These are phyloP conservation scores for Notholithocarpus densiflorus DNA, from an alignment of 306 rosid species.

Conservation along the genomic window DNA sequence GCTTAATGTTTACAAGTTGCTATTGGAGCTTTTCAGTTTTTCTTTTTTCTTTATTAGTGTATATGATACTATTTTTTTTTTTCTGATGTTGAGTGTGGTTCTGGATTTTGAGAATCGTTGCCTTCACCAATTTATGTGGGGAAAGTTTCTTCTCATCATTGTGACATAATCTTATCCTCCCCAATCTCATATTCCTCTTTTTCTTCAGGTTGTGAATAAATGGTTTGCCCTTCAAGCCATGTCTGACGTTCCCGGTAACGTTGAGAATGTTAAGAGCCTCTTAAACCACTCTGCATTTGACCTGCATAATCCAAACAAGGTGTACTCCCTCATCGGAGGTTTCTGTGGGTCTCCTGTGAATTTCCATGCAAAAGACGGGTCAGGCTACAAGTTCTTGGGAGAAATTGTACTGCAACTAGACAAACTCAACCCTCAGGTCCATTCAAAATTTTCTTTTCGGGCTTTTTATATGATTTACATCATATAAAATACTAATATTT, in stretches of 20 bases:
- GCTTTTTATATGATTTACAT: not conserved
- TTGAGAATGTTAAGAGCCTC: conserved; percentile 75
- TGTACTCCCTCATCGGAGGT: conserved; percentile 93
- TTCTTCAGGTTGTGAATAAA: conserved; percentile 82
- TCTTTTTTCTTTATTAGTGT: not conserved
- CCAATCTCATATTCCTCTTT: not conserved
- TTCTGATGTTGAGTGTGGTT: not conserved
- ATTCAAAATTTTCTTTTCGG: not conserved
- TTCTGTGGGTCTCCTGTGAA: conserved; percentile 85
- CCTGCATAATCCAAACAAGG: conserved; percentile 94
- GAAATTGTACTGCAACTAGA: conserved; percentile 77
- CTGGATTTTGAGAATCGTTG: not conserved
- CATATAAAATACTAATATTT: conserved; percentile 4
- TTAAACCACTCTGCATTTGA: conserved; percentile 83
- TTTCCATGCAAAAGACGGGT: conserved; percentile 94
- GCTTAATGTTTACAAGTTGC: not conserved
- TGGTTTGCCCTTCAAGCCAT: conserved; percentile 97
- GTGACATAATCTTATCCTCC: not conserved
- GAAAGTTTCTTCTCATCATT: not conserved
- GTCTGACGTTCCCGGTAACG: conserved; percentile 79
- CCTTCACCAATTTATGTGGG: not conserved
- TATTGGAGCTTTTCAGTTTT: not conserved
- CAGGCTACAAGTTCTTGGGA: conserved; percentile 89
- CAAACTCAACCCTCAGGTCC: conserved; percentile 90
- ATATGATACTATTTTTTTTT: not conserved